Conservation (phyloP, 1,139 yeast genomes). For the Protomyces gravidus region DNA sequence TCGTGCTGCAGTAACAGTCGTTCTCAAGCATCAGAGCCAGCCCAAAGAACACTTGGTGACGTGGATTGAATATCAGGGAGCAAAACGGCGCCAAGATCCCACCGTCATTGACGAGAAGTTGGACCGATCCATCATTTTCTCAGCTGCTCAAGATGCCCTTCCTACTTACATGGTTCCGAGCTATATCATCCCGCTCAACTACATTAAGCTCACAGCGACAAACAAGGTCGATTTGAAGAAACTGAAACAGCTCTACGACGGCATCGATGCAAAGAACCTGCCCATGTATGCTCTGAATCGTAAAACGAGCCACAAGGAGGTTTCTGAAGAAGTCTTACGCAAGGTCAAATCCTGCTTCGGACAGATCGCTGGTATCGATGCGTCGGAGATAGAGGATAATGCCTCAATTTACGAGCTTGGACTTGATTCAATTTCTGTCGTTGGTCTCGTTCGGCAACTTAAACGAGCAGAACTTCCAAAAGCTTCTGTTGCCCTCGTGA, state of each 20-base stretch:
- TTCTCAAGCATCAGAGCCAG: conserved; percentile 31
- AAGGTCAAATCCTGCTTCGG: too few relatives aligned
- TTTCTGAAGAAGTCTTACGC: not conserved
- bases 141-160: conserved; percentile 30
- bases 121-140: not conserved
- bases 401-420: conserved; percentile 36
- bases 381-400: not conserved
- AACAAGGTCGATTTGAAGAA: conserved; percentile 35
- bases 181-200: conserved; percentile 31
- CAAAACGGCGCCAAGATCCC: not conserved
- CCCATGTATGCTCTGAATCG: not conserved
- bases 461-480: not conserved
- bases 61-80: conserved; percentile 24
- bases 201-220: conserved; percentile 35
- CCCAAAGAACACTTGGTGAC: conserved; percentile 34
- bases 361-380: too few relatives aligned
- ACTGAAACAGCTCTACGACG: conserved; percentile 26
- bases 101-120: not conserved
- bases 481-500: conserved; percentile 29
- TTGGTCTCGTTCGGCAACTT: conserved; percentile 31
- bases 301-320: not conserved
- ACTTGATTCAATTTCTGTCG: conserved; percentile 36
- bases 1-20: conserved; percentile 32
- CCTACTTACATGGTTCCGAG: conserved; percentile 37
- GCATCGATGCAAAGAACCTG: not conserved